These are phyloP conservation scores for Blepharisma japonicum DNA, from an alignment of 73 alveolate genomes.

Conservation along the genomic window DNA sequence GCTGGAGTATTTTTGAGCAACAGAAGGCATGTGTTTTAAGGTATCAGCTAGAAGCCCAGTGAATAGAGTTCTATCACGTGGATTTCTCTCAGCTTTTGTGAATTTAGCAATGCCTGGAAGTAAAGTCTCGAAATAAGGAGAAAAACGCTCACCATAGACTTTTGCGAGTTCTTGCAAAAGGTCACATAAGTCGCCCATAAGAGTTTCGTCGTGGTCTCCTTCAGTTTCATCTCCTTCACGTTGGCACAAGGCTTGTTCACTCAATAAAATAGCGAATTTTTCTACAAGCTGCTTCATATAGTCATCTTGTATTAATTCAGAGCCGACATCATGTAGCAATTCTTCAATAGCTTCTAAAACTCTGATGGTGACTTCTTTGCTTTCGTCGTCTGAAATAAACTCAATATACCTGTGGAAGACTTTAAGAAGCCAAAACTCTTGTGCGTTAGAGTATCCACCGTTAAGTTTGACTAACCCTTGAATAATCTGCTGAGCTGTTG, in stretches of 20 bases:
- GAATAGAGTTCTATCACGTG: conserved; percentile 9
- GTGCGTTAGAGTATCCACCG: background rate
- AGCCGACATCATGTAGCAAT: background rate
- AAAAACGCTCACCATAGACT: background rate
- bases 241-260: background rate
- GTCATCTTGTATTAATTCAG: conserved; percentile 7
- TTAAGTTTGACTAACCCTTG: conserved; percentile 12
- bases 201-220: conserved; percentile 24
- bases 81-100: conserved; percentile 20
- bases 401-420: conserved; percentile 20
- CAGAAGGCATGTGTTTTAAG: conserved; percentile 16
- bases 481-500: conserved; percentile 19
- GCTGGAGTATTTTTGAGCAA: conserved; percentile 1
- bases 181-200: conserved; percentile 17
- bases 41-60: conserved; percentile 20
- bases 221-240: conserved; percentile 16
- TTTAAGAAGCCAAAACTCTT: conserved; percentile 4
- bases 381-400: background rate
- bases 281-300: background rate
- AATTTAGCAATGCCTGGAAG: conserved; percentile 19
- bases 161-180: background rate
- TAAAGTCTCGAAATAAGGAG: background rate
- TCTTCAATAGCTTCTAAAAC: conserved; percentile 17
- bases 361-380: conserved; percentile 1
- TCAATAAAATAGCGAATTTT: background rate